Conservation (phyloP, 305 asterid genomes). For the Fraxinus greggii region DNA sequence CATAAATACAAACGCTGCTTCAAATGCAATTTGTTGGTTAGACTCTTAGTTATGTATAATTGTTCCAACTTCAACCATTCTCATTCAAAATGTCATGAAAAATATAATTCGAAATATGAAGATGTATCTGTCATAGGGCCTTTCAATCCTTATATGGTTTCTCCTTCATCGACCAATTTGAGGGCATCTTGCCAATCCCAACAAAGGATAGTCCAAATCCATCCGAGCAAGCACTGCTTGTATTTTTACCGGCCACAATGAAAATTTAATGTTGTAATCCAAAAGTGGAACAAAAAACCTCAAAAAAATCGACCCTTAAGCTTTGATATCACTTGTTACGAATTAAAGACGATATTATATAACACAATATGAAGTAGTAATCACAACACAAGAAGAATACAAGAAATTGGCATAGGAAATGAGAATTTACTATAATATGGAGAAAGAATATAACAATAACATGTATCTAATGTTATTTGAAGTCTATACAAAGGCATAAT, state of each 20-base stretch:
- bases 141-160: neutral
- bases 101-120: neutral
- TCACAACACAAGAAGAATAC: neutral
- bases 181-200: neutral
- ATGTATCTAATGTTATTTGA: too few species aligned
- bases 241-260: neutral
- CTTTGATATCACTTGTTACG: too few species aligned
- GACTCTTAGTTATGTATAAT: too few species aligned
- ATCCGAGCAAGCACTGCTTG: neutral
- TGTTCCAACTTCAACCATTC: neutral
- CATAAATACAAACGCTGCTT: too few species aligned
- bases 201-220: neutral
- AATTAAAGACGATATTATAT: neutral
- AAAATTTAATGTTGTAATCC: neutral
- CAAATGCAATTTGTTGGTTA: too few species aligned
- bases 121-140: neutral
- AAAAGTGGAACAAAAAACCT: neutral
- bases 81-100: too few species aligned
- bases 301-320: neutral
- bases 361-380: neutral
- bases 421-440: neutral
- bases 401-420: neutral
- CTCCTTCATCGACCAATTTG: neutral
- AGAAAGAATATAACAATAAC: neutral
- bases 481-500: neutral